phyloP scores from a whole-genome alignment of 2,329 filamentous ascomycete genomes.

The Nemania abortiva region DNA sequence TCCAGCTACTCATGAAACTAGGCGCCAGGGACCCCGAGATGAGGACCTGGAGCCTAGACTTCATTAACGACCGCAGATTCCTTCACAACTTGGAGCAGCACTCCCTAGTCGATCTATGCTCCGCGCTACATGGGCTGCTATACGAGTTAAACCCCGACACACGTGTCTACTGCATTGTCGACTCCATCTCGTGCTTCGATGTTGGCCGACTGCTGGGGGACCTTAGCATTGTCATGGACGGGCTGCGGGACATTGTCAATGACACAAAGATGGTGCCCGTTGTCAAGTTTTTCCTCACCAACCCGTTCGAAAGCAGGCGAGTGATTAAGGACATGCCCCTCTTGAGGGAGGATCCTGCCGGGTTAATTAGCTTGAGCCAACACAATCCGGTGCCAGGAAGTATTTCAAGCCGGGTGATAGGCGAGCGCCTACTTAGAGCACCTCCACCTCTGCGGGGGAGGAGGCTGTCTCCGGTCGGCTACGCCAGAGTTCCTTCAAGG shows the following conservation, averaged over 20 bases:
- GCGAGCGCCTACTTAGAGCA: background rate
- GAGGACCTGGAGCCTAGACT: conserved; percentile 10
- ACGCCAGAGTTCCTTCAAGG: conserved; percentile 1
- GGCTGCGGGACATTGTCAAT: conserved; percentile 4
- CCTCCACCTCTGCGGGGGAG: conserved; percentile 3
- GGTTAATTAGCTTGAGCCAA: background rate
- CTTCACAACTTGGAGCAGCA: background rate
- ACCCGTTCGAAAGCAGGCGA: conserved; percentile 6
- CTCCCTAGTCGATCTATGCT: conserved; percentile 9
- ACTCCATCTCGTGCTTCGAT: conserved; percentile 6
- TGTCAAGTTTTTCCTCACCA: background rate
- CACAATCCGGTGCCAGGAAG: background rate
- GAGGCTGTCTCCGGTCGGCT: background rate
- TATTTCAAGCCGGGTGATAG: conserved; percentile 9
- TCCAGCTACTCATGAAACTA: conserved; percentile 5
- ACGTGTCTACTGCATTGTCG: background rate
- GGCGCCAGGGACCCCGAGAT: background rate
- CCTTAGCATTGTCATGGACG: conserved; percentile 4
- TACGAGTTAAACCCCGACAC: conserved; percentile 7
- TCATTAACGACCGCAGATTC: conserved; percentile 6
- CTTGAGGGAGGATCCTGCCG: background rate
- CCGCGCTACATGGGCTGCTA: background rate
- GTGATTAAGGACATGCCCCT: background rate
- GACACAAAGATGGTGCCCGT: conserved; percentile 2
- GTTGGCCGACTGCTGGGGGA: background rate